Percentiles rank a stretch among this genome's conserved stretches.
These are phyloP conservation scores for Ascochyta koolunga DNA, from an alignment of 2,329 filamentous ascomycete species.

Conservation along the genomic window DNA sequence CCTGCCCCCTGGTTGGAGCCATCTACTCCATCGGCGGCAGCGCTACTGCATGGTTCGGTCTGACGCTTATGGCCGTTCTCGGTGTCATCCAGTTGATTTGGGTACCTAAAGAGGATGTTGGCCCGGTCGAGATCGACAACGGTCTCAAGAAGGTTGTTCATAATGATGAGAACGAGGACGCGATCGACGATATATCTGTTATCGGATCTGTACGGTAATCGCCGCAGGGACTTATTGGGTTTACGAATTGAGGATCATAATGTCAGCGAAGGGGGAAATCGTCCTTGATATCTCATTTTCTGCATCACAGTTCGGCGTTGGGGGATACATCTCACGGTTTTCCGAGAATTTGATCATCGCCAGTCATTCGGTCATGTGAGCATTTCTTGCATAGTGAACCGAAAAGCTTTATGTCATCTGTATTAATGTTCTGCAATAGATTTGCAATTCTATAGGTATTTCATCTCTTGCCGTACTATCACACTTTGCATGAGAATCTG, in stretches of 20 bases:
- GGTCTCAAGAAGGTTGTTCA: constrained; percentile 38
- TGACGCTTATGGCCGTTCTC: constrained; percentile 60
- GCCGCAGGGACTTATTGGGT: neutral
- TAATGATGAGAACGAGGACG: constrained; percentile 28
- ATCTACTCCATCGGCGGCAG: constrained; percentile 69
- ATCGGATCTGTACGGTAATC: constrained; percentile 35
- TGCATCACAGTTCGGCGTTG: constrained; percentile 33
- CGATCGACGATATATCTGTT: constrained; percentile 36
- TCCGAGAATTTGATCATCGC: constrained; percentile 5
- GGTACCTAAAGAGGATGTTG: constrained; percentile 57
- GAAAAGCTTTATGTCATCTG: constrained; percentile 4
- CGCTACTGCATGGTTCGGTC: constrained; percentile 66
- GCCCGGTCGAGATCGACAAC: constrained; percentile 40
- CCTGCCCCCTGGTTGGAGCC: constrained; percentile 69
- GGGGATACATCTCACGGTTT: constrained; percentile 7
- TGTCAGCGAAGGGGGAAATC: neutral
- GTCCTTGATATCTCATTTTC: neutral
- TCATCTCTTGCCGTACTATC: neutral
- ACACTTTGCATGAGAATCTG: neutral
- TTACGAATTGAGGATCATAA: neutral
- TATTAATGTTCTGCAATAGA: neutral
- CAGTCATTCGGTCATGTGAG: constrained; percentile 16
- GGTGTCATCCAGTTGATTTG: constrained; percentile 63
- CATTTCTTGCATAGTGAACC: constrained; percentile 25
- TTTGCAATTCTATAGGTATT: neutral